Percentiles rank a stretch among this genome's conserved stretches.
These are phyloP conservation scores for Suillus decipiens DNA, from an alignment of 768 basidiomycete genomes.

Conservation along the genomic window DNA sequence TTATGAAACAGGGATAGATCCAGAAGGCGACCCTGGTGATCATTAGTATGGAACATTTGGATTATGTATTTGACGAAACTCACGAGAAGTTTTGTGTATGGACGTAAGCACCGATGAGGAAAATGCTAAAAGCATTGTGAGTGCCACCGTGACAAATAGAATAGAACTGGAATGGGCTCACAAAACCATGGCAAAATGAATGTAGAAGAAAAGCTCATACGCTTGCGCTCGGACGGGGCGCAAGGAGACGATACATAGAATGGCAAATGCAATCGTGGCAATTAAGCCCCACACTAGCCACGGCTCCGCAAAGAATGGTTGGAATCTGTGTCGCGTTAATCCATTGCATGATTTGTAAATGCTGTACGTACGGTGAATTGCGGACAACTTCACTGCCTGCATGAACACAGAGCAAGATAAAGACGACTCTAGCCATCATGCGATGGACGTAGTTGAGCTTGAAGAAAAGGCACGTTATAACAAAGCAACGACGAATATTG, in stretches of 20 bases:
- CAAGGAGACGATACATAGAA: slow-evolving; percentile 45
- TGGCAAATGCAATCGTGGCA: slow-evolving; percentile 39
- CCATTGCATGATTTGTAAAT: background rate
- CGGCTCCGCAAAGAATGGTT: slow-evolving; percentile 10
- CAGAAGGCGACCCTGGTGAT: slow-evolving; percentile 26
- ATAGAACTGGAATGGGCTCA: slow-evolving; percentile 20
- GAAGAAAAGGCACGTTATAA: background rate
- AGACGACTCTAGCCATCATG: slow-evolving; percentile 43
- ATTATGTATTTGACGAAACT: background rate
- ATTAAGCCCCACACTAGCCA: slow-evolving; percentile 31
- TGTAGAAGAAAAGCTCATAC: slow-evolving; percentile 52
- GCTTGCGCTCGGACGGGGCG: slow-evolving; percentile 45
- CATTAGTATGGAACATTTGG: background rate
- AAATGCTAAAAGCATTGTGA: slow-evolving; percentile 21
- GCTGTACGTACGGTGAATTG: background rate
- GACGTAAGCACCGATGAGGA: slow-evolving; percentile 34
- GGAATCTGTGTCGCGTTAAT: slow-evolving; percentile 6
- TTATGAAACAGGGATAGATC: slow-evolving; percentile 49
- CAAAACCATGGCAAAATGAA: slow-evolving; percentile 44
- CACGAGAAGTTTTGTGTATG: slow-evolving; percentile 24
- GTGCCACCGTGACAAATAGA: background rate
- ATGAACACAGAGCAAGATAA: slow-evolving; percentile 51
- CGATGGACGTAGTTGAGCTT: slow-evolving; percentile 44
- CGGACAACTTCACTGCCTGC: slow-evolving; percentile 40
- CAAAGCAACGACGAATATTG: background rate